Percentiles rank a stretch among this genome's conserved stretches.
Evolutionary conservation across 345 rosid species (phyloP).

Genomic region (Trapa incisa): DNA sequence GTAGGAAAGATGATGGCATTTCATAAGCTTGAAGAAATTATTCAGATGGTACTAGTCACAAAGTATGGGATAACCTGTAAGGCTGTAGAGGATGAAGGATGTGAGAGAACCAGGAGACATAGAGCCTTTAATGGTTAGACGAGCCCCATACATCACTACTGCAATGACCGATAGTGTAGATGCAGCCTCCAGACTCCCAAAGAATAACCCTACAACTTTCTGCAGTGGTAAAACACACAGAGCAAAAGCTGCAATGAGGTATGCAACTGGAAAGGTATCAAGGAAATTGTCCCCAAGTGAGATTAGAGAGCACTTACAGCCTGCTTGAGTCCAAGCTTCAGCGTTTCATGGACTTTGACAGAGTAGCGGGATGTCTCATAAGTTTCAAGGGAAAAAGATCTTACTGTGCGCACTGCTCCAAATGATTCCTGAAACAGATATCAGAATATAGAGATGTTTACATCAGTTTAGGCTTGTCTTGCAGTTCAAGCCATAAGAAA

Average conservation of each 20-base stretch:
- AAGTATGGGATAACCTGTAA: conserved; percentile 43
- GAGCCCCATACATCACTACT: conserved; percentile 79
- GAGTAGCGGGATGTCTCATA: conserved; percentile 56
- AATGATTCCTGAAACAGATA: conserved; percentile 58
- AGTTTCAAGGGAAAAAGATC: conserved; percentile 85
- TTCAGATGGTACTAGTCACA: background rate
- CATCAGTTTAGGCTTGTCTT: too few relatives aligned
- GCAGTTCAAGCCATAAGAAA: background rate
- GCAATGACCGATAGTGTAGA: conserved; percentile 63
- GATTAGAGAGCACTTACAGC: conserved; percentile 41
- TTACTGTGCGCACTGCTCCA: conserved; percentile 88
- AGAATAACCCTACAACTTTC: conserved; percentile 61
- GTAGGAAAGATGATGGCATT: background rate
- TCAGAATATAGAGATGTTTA: background rate
- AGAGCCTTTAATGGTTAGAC: conserved; percentile 68
- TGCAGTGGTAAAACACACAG: conserved; percentile 12
- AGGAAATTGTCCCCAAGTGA: background rate
- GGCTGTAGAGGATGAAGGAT: conserved; percentile 92
- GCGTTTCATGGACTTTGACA: conserved; percentile 73
- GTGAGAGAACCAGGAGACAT: conserved; percentile 84
- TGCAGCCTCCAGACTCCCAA: conserved; percentile 79
- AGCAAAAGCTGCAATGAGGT: background rate
- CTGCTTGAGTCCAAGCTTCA: conserved; percentile 73
- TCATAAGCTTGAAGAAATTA: background rate
- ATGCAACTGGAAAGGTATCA: conserved; percentile 2